Evolutionary conservation across 768 basidiomycete genomes (phyloP).

Genomic region (Lactarius akahatsu): DNA sequence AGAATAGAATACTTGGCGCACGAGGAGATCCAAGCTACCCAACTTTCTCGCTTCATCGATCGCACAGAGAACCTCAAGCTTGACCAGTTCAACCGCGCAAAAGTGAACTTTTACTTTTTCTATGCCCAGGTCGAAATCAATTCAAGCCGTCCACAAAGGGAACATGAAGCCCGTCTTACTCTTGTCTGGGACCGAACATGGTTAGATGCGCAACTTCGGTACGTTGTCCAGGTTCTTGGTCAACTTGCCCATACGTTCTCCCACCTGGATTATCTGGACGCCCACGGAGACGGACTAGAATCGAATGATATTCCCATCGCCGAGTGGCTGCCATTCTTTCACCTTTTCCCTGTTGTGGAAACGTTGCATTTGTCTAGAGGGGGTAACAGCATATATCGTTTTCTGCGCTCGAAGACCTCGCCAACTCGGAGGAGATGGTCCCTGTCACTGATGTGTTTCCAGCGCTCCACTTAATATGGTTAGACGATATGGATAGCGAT

Average conservation of each 20-base stretch:
- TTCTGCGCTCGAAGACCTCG: background rate
- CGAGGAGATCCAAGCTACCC: too few species aligned
- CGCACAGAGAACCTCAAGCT: background rate
- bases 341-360: background rate
- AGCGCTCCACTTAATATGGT: too few species aligned
- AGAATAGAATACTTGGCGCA: too few species aligned
- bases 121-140: background rate
- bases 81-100: background rate
- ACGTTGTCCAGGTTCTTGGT: too few species aligned
- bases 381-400: background rate
- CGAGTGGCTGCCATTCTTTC: background rate
- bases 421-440: background rate
- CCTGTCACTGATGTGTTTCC: background rate
- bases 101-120: background rate
- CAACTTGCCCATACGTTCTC: too few species aligned
- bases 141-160: background rate
- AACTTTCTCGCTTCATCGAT: background rate
- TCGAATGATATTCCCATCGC: too few species aligned
- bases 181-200: too few species aligned
- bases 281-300: too few species aligned
- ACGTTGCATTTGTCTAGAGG: background rate
- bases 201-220: too few species aligned
- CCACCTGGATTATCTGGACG: too few species aligned
- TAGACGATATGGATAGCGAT: too few species aligned
- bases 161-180: background rate